phyloP scores from a whole-genome alignment of 2,329 filamentous ascomycete species.

The Stemphylium lycopersici region DNA sequence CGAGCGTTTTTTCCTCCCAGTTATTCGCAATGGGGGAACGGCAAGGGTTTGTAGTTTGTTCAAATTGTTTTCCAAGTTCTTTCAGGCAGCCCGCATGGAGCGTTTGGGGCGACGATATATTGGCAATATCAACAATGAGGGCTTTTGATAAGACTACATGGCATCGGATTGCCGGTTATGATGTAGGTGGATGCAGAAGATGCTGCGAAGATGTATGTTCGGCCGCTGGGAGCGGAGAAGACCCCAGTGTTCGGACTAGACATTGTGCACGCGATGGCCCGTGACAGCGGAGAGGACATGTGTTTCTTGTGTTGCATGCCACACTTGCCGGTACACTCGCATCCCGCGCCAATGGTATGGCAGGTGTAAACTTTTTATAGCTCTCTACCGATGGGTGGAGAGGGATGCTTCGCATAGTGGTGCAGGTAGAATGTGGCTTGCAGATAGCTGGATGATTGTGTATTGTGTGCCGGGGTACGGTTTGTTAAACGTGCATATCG shows the following conservation, averaged over 20 bases:
- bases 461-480: constrained; percentile 12
- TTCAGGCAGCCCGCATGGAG: neutral
- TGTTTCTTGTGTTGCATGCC: constrained; percentile 32
- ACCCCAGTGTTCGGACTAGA: constrained; percentile 4
- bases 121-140: constrained; percentile 12
- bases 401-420: constrained; percentile 10
- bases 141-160: neutral
- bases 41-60: neutral
- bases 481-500: constrained; percentile 8
- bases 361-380: constrained; percentile 34
- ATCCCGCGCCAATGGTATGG: constrained; percentile 25
- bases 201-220: constrained; percentile 1
- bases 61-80: neutral
- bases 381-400: constrained; percentile 19
- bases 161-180: neutral
- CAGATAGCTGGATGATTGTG: constrained; percentile 20
- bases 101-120: constrained; percentile 3
- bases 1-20: neutral
- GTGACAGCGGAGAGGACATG: constrained; percentile 26
- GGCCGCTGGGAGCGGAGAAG: constrained; percentile 1
- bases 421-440: constrained; percentile 34
- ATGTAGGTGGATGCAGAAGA: constrained; percentile 1
- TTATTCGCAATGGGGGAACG: neutral
- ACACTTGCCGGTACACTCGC: constrained; percentile 15
- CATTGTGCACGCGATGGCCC: constrained; percentile 18